phyloP scores from a whole-genome alignment of 2,329 filamentous ascomycete genomes.

The Ceratocystis cacaofunesta region DNA sequence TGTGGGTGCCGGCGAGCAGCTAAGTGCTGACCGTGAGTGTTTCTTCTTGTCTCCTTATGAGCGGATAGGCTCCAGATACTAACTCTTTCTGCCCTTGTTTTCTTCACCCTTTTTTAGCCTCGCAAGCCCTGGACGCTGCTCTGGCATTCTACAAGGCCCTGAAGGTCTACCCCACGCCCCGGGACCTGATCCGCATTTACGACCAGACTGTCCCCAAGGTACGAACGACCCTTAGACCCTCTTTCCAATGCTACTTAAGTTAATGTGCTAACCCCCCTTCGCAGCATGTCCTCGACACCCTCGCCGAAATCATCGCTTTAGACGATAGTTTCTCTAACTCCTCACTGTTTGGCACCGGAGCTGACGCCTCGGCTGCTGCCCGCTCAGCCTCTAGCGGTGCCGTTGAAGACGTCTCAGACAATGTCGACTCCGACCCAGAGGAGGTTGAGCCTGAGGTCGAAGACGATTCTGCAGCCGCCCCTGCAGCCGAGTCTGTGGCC shows the following conservation, averaged over 20 bases:
- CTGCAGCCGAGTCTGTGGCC: background rate
- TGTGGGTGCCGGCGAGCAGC: constrained; percentile 72
- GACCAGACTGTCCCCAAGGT: constrained; percentile 98
- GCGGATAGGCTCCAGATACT: background rate
- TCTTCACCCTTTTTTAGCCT: constrained; percentile 30
- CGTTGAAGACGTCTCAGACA: constrained; percentile 34
- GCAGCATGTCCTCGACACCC: constrained; percentile 80
- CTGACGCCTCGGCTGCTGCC: constrained; percentile 16
- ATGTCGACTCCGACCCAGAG: constrained; percentile 19
- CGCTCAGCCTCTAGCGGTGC: constrained; percentile 27
- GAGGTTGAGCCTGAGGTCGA: constrained; percentile 14
- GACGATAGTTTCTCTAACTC: constrained; percentile 53
- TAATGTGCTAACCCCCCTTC: background rate
- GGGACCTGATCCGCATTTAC: constrained; percentile 89
- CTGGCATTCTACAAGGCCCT: constrained; percentile 95
- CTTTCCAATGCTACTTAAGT: background rate
- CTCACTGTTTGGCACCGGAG: constrained; percentile 29
- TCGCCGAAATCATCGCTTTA: constrained; percentile 95
- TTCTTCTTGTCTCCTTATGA: background rate
- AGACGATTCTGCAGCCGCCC: background rate
- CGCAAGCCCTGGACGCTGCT: constrained; percentile 65
- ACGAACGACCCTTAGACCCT: constrained; percentile 19
- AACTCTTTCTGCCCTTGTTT: background rate
- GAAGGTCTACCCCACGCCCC: constrained; percentile 91
- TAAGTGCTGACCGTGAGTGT: constrained; percentile 67